A percentile compares a stretch with the other conserved stretches of the same genome.
phyloP scores from a whole-genome alignment of 768 basidiomycete genomes.

The Lactifluus subvellereus region DNA sequence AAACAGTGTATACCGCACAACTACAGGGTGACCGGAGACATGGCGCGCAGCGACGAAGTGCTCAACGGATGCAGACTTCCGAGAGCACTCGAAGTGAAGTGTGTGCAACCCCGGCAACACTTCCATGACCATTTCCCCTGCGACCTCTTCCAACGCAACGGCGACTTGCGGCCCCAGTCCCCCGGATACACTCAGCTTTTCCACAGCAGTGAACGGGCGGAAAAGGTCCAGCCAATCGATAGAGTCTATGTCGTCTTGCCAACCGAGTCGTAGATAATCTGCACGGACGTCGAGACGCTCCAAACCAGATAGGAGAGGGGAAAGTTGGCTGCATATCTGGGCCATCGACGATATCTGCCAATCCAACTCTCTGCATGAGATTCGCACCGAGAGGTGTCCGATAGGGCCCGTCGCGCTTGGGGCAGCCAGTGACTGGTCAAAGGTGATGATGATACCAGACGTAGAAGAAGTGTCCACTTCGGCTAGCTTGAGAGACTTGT shows the following conservation, averaged over 20 bases:
- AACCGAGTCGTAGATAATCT: not conserved
- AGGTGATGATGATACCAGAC: not conserved
- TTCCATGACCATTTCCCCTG: not conserved
- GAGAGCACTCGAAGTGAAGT: too few species aligned
- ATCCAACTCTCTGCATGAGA: not conserved
- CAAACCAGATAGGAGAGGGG: not conserved
- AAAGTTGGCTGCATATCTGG: not conserved
- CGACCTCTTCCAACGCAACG: not conserved
- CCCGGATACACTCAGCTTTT: not conserved
- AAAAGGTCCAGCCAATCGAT: slow-evolving; percentile 1
- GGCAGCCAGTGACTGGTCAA: not conserved
- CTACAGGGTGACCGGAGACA: too few species aligned
- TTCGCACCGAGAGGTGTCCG: not conserved
- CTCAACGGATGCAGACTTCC: too few species aligned
- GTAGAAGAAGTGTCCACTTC: not conserved
- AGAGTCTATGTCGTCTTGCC: not conserved
- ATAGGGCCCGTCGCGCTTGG: not conserved
- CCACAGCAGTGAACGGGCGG: not conserved
- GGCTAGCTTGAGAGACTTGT: not conserved
- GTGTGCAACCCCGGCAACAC: too few species aligned
- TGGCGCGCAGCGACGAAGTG: too few species aligned
- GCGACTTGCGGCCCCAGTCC: not conserved
- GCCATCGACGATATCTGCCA: slow-evolving; percentile 2
- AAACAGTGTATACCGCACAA: too few species aligned
- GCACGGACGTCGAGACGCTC: not conserved